phyloP scores from a whole-genome alignment of 441 rosid species.

The Erysimum cheiri region DNA sequence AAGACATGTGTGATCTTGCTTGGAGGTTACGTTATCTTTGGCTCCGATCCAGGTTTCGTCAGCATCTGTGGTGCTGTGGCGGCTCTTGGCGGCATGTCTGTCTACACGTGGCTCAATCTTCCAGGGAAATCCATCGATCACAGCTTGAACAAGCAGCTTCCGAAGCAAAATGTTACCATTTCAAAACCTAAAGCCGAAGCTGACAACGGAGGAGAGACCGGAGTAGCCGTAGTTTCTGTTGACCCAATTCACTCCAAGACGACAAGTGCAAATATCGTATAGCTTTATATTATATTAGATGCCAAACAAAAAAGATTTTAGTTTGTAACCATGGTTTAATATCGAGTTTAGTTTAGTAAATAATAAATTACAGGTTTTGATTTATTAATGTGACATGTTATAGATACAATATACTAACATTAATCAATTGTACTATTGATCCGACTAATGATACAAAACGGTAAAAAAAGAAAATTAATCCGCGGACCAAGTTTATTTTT shows the following conservation, averaged over 20 bases:
- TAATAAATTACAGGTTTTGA: conserved; percentile 18
- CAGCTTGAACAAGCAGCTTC: conserved; percentile 39
- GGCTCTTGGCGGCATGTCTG: conserved; percentile 84
- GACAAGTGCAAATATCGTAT: conserved; percentile 43
- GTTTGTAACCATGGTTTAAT: conserved; percentile 23
- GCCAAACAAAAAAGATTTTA: conserved; percentile 7
- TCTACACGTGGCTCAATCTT: conserved; percentile 72
- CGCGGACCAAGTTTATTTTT: no score
- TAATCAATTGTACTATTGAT: no score
- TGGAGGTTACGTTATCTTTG: conserved; percentile 73
- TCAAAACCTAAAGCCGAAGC: conserved; percentile 43
- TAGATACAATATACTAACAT: neutral
- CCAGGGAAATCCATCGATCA: conserved; percentile 41
- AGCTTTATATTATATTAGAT: conserved; percentile 10
- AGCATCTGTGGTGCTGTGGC: conserved; percentile 81
- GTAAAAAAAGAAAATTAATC: no score
- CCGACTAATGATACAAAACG: no score
- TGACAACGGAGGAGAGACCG: conserved; percentile 35
- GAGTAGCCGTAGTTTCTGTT: conserved; percentile 20
- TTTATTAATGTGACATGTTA: neutral
- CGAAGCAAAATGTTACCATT: conserved; percentile 39
- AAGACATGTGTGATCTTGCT: conserved; percentile 86
- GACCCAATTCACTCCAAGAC: conserved; percentile 38
- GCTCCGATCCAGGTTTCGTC: conserved; percentile 73
- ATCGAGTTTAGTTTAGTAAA: conserved; percentile 27